phyloP scores from a whole-genome alignment of 1,284 basidiomycete genomes.

The Termitomyces sp. region DNA sequence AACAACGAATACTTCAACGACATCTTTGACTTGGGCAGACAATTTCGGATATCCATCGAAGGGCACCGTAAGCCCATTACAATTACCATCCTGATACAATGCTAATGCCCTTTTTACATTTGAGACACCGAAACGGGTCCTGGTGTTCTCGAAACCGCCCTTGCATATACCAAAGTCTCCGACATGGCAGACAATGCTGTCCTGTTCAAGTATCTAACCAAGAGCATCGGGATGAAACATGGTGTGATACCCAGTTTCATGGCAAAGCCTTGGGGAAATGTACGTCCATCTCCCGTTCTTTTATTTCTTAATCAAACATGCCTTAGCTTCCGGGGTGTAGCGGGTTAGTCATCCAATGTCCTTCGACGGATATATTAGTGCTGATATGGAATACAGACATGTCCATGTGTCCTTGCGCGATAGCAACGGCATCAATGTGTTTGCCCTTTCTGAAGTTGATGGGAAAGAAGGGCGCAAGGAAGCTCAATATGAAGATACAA shows the following conservation, averaged over 20 bases:
- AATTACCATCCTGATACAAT: neutral
- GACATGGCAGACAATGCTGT: conserved; percentile 94
- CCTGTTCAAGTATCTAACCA: conserved; percentile 89
- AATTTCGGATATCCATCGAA: conserved; percentile 84
- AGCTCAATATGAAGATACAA: conserved; percentile 78
- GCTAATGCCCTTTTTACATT: neutral
- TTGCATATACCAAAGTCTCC: conserved; percentile 81
- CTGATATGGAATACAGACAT: conserved; percentile 50
- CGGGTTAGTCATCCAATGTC: conserved; percentile 48
- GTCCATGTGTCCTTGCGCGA: conserved; percentile 87
- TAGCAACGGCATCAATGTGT: conserved; percentile 68
- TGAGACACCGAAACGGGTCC: conserved; percentile 95
- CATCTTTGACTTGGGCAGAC: conserved; percentile 72
- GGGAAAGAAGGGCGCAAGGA: conserved; percentile 57
- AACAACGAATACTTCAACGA: conserved; percentile 90
- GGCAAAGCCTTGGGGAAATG: conserved; percentile 94
- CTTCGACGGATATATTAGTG: neutral
- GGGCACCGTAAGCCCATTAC: conserved; percentile 74
- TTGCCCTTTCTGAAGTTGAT: conserved; percentile 65
- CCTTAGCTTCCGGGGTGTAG: conserved; percentile 84
- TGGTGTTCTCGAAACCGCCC: conserved; percentile 89
- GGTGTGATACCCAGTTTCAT: conserved; percentile 94
- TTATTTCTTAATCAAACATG: neutral
- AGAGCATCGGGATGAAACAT: conserved; percentile 87
- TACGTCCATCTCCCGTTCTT: conserved; percentile 34